Percentiles rank a stretch among this genome's conserved stretches.
phyloP scores from a whole-genome alignment of 2,329 filamentous ascomycete species.

The Botrytis deweyae region DNA sequence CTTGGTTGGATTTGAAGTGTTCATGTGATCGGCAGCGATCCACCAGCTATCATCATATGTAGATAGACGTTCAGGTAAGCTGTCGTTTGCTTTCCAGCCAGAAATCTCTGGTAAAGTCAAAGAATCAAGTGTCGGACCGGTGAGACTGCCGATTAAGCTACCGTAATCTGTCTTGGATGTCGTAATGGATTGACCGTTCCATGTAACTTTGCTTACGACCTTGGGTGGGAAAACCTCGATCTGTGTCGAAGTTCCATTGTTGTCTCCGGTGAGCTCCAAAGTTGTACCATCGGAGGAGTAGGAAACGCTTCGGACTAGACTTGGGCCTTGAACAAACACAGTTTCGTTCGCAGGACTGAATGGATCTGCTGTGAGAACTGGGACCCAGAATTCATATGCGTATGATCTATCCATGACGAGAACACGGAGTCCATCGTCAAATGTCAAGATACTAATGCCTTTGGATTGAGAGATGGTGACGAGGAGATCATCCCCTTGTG shows the following conservation, averaged over 20 bases:
- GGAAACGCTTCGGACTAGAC: constrained; percentile 49
- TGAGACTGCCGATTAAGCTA: constrained; percentile 38
- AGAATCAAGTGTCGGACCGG: constrained; percentile 21
- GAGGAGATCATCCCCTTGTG: constrained; percentile 44
- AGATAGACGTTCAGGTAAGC: constrained; percentile 44
- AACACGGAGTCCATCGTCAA: constrained; percentile 49
- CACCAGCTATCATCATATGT: constrained; percentile 43
- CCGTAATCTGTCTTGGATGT: constrained; percentile 44
- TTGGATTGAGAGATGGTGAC: constrained; percentile 50
- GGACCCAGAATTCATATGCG: constrained; percentile 58
- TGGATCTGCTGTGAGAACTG: constrained; percentile 47
- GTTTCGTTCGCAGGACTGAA: constrained; percentile 33
- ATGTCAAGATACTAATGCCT: constrained; percentile 49
- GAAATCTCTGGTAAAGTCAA: constrained; percentile 28
- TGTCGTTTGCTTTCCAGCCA: constrained; percentile 44
- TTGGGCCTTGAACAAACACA: constrained; percentile 53
- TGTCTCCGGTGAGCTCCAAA: constrained; percentile 48
- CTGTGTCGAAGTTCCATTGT: constrained; percentile 41
- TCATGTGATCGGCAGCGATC: constrained; percentile 17
- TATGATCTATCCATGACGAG: constrained; percentile 54
- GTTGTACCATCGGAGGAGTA: constrained; percentile 38
- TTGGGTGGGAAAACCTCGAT: constrained; percentile 51
- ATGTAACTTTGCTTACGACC: constrained; percentile 46
- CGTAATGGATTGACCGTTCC: constrained; percentile 48
- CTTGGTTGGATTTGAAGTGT: constrained; percentile 38